Base-by-base conservation (phyloP, 192 early-diverging fungal species). In the Cetraspora pellucida region DNA sequence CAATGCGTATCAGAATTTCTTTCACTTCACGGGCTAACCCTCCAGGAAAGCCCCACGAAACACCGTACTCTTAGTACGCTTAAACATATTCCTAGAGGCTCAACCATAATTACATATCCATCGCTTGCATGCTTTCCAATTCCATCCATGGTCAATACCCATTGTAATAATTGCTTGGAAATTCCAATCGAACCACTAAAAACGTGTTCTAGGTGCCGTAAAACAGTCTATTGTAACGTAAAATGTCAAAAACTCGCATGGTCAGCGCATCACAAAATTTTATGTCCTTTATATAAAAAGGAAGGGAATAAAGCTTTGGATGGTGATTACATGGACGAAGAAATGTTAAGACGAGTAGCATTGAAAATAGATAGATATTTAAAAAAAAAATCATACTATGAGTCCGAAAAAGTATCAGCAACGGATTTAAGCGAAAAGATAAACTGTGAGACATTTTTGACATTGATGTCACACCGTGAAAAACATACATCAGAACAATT, bases 131-230 rank as follows among this genome's bases (percentile, higher is more conserved):
- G 27, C 17, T 74, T 74, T 47, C 73, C 59, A 63, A 44, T 50
- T 27, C 37, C n/a, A 61, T 23, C 43, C 2, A 27, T 3, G 57
- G n/a, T 27, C 10, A 63, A 74, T 47, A 11, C 19, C 0, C 23
- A 14, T 8, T 74, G 73, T 49, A 25, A 74, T 74, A 57, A 74
- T 47, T 74, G 73, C 63, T 63, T 74, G 27, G 28, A 63, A 74
- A 61, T 27, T 46, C 58, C 21, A 13, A 9, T 17, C 3, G 4
- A 23, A n/a, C 13, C 37, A 19, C 10, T 74, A 19, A 17, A 61
- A 45, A 46, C 72, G 1, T 74, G 73, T 47, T 74, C 73, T n/a
- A 46, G 17, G 63, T 74, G 73, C 28, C n/a, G 63, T 23, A 27
- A 23, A 19, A 37, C 31, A 8, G 46, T 63, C 27, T 74, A 74